Evolutionary conservation across 2,329 filamentous ascomycete species (phyloP).

Genomic region (Triangularia verruculosa): DNA sequence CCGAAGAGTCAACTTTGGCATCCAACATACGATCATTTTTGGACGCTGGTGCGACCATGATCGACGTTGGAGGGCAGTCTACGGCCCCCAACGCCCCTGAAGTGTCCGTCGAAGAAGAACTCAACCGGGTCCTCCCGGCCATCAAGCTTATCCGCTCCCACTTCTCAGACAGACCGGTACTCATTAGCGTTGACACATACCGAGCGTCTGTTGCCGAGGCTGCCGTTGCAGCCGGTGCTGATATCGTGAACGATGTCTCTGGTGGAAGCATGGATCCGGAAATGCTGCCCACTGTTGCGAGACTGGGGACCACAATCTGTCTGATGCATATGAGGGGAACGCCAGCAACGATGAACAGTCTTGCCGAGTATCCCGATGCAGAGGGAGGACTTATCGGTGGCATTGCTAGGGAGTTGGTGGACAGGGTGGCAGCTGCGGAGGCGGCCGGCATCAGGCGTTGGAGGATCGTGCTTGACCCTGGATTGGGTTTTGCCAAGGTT

Average conservation of each 20-base stretch:
- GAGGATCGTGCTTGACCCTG: slow-evolving; percentile 93
- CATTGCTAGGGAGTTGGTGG: slow-evolving; percentile 65
- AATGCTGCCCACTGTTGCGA: slow-evolving; percentile 80
- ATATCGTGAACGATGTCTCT: slow-evolving; percentile 94
- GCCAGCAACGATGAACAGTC: slow-evolving; percentile 72
- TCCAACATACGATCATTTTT: slow-evolving; percentile 62
- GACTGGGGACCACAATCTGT: slow-evolving; percentile 72
- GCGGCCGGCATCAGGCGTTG: slow-evolving; percentile 81
- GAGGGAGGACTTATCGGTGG: slow-evolving; percentile 53
- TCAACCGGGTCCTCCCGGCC: slow-evolving; percentile 73
- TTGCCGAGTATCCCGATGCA: slow-evolving; percentile 61
- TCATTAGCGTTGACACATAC: slow-evolving; percentile 91
- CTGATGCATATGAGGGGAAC: slow-evolving; percentile 95
- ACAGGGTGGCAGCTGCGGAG: slow-evolving; percentile 70
- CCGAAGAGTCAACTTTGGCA: slow-evolving; percentile 48
- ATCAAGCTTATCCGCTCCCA: slow-evolving; percentile 68
- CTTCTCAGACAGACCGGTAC: slow-evolving; percentile 59
- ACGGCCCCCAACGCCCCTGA: slow-evolving; percentile 74
- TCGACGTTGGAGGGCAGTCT: slow-evolving; percentile 92
- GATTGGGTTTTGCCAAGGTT: slow-evolving; percentile 90
- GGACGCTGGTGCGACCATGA: slow-evolving; percentile 69
- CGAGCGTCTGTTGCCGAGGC: slow-evolving; percentile 76
- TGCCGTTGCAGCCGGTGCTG: slow-evolving; percentile 74
- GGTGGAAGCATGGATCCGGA: slow-evolving; percentile 72
- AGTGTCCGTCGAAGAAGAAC: slow-evolving; percentile 70